Evolutionary conservation across 495 filamentous ascomycete species (phyloP).

Genomic region (Poronia punctata): DNA sequence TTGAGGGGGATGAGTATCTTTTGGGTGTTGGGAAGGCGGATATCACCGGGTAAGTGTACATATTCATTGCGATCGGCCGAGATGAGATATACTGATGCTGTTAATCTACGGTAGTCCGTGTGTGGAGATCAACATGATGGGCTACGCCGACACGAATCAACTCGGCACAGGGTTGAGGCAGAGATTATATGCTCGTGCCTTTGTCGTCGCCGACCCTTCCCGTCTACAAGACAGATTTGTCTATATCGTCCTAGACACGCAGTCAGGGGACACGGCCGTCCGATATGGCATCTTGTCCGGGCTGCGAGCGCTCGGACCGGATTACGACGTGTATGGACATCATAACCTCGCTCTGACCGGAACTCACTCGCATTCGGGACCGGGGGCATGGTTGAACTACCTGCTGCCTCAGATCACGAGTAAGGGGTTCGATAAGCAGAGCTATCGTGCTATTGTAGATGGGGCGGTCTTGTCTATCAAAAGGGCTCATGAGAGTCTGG

Average conservation of each 20-base stretch:
- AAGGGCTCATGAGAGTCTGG: slow-evolving; percentile 68
- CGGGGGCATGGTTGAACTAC: slow-evolving; percentile 94
- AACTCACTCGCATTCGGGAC: slow-evolving; percentile 90
- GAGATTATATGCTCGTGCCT: slow-evolving; percentile 81
- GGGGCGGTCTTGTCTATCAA: slow-evolving; percentile 76
- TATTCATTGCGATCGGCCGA: no score
- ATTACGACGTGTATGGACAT: slow-evolving; percentile 69
- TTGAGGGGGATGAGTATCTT: slow-evolving; percentile 53
- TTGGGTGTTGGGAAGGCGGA: slow-evolving; percentile 93
- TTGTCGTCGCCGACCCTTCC: slow-evolving; percentile 69
- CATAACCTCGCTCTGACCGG: slow-evolving; percentile 87
- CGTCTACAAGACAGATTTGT: slow-evolving; percentile 68
- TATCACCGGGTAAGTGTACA: slow-evolving; percentile 86
- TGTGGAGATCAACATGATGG: slow-evolving; percentile 88
- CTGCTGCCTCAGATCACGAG: slow-evolving; percentile 90
- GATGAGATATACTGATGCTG: no score
- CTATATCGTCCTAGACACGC: slow-evolving; percentile 83
- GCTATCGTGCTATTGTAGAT: slow-evolving; percentile 84
- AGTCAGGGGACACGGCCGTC: slow-evolving; percentile 86
- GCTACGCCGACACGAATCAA: slow-evolving; percentile 85
- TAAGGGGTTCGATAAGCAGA: slow-evolving; percentile 81
- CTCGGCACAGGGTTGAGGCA: slow-evolving; percentile 83
- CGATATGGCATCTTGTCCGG: slow-evolving; percentile 77
- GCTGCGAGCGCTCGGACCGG: slow-evolving; percentile 55
- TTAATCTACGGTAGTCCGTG: slow-evolving; percentile 60